These are phyloP conservation scores for Salvia rosmarinus DNA, from an alignment of 257 asterid genomes.

Conservation along the genomic window DNA sequence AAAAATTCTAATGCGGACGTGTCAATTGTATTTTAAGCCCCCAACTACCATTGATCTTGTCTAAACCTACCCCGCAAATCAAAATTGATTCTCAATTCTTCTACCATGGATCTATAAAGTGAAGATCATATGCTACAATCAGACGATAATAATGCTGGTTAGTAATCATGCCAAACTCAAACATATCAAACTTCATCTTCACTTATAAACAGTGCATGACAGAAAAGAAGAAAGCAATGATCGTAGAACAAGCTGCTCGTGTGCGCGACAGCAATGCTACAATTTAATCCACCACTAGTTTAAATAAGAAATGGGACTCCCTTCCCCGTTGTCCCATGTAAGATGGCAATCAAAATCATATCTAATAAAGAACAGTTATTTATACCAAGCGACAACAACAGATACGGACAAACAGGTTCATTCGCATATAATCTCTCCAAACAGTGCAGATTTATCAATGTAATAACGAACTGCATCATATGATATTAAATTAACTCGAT, in stretches of 20 bases:
- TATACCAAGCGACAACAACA: not conserved
- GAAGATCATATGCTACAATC: not conserved
- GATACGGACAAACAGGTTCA: not conserved
- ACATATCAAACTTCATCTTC: not conserved
- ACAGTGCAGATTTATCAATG: not conserved
- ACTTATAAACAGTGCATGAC: conserved; percentile 1
- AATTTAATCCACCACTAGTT: not conserved
- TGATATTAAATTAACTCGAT: not conserved
- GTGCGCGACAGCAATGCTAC: not conserved
- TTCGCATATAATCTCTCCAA: not conserved
- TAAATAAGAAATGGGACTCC: not conserved
- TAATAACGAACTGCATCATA: not conserved
- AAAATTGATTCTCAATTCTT: not conserved
- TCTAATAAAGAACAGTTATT: not conserved
- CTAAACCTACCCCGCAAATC: not conserved
- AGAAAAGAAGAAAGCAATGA: not conserved
- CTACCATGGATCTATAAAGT: not conserved
- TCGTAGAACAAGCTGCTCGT: not conserved
- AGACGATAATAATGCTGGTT: not conserved
- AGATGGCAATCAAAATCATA: conserved; percentile 3
- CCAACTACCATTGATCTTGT: not conserved
- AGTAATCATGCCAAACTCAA: not conserved
- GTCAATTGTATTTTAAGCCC: not conserved
- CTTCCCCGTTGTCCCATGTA: not conserved
- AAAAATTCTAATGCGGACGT: not conserved